A percentile compares a stretch with the other conserved stretches of the same genome.
These are phyloP conservation scores for Eucalyptus cloeziana DNA, from an alignment of 345 rosid genomes.

Conservation along the genomic window DNA sequence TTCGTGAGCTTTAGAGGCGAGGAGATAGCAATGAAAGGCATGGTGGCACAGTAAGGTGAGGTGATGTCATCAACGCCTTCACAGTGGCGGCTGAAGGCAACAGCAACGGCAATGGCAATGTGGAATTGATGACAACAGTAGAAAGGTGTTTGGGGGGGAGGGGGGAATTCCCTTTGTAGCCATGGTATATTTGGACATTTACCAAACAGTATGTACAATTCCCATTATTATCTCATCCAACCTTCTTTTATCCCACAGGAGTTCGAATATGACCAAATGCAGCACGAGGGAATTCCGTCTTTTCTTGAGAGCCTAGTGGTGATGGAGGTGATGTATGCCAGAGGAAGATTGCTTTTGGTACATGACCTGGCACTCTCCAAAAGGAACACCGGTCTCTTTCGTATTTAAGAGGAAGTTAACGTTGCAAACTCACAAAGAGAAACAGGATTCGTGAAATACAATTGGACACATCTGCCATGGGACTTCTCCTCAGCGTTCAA, in stretches of 20 bases:
- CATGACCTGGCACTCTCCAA: too few species aligned
- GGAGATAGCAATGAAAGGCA: neutral
- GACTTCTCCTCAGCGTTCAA: neutral
- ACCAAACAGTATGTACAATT: neutral
- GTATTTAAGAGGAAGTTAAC: neutral
- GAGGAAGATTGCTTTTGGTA: neutral
- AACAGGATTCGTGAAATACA: neutral
- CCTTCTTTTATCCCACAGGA: fast-evolving
- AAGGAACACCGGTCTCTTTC: neutral
- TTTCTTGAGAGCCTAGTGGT: neutral
- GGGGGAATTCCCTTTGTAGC: neutral
- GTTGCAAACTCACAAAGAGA: neutral
- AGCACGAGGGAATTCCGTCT: too few species aligned
- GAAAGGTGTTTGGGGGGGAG: fast-evolving
- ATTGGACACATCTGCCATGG: neutral
- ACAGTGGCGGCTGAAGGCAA: neutral
- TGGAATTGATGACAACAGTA: neutral
- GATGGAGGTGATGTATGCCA: neutral
- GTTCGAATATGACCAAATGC: neutral
- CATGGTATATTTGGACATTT: neutral
- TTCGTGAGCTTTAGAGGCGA: neutral
- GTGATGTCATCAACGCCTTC: neutral
- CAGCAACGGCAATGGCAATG: neutral
- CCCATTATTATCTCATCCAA: neutral
- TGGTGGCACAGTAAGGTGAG: neutral